Base-by-base conservation (phyloP, 2,329 filamentous ascomycete species). In the Microdochium trichocladiopsis region DNA sequence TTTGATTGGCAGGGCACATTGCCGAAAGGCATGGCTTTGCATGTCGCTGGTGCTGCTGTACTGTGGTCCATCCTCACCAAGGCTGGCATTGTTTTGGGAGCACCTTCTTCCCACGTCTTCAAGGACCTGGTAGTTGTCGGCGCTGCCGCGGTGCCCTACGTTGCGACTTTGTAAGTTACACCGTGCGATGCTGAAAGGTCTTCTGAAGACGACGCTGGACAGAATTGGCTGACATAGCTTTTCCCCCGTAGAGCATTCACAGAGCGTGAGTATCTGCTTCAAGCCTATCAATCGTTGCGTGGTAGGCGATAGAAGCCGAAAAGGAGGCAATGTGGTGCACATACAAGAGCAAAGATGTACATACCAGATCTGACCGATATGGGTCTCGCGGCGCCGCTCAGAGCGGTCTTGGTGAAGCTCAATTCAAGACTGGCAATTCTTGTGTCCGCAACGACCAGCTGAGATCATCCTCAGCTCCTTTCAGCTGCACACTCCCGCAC, bases 121-220 rank as follows among this genome's bases (percentile, higher is more conserved):
- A 57, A 55, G 51, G 67, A 74, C 54, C 61, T 83, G 12, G 53
- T 78, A 50, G 77, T 75, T 60, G 72, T 79, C 49, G 75, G 73
- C 47, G 70, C 64, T 14, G 69, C 78, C 28, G 78, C 78, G 48
- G 63, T 77, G 54, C 71, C 76, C 22, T 79, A 85, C 62, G 64
- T 79, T 28, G 58, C 78, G 51, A 60, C 79, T 14, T 72, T 88
- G 86, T 88, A 73, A 75, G 86, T 82, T 52, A 51, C 21, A 4
- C 3, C 41, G 12, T 45, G 14, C 41, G 10, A 18, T 22, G 41
- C 41, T 16, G 18, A 16, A 45, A 8, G 10, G 9, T 18, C 50
- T 37, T 54, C 45, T 65, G 64, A 52, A 63, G 61, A 50, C 62
- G n/a, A 12, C 36, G 8, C n/a, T 41, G 36, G 5, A 5, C 36